Evolutionary conservation across 2,329 filamentous ascomycete species (phyloP).

Genomic region (Sporothrix euskadiensis): DNA sequence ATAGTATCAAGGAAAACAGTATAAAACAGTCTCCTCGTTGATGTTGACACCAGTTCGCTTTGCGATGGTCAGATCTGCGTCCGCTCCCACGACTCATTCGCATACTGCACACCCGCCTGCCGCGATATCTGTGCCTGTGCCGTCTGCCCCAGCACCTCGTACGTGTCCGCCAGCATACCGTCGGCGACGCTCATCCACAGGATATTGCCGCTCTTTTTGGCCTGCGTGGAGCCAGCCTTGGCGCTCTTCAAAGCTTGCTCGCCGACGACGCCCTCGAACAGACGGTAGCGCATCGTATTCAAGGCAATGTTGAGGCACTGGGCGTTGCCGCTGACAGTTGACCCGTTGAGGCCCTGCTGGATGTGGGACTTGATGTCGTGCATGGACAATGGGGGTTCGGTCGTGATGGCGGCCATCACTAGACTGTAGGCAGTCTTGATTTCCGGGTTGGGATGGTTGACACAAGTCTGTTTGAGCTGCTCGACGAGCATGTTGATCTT

Average conservation of each 20-base stretch:
- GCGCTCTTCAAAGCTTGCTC: conserved; percentile 78
- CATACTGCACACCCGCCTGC: conserved; percentile 47
- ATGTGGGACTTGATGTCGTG: conserved; percentile 78
- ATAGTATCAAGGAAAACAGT: background rate
- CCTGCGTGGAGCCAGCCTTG: conserved; percentile 66
- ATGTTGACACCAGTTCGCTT: no score
- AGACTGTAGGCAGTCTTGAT: conserved; percentile 77
- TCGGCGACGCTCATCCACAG: conserved; percentile 80
- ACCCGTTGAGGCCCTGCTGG: conserved; percentile 68
- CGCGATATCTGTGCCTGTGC: conserved; percentile 46
- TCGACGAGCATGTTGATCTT: conserved; percentile 63
- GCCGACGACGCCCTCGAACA: conserved; percentile 80
- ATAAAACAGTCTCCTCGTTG: background rate
- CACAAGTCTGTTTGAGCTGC: conserved; percentile 66
- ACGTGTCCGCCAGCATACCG: conserved; percentile 73
- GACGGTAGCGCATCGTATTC: conserved; percentile 78
- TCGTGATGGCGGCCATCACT: conserved; percentile 66
- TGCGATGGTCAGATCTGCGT: conserved; percentile 29
- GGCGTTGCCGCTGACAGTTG: conserved; percentile 69
- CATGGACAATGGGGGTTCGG: conserved; percentile 64
- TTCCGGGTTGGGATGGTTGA: conserved; percentile 69
- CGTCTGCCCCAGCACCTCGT: conserved; percentile 64
- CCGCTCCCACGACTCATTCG: conserved; percentile 45
- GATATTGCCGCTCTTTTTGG: conserved; percentile 67
- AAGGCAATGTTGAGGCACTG: conserved; percentile 82